A percentile compares a stretch with the other conserved stretches of the same genome.
Evolutionary conservation across 2,329 filamentous ascomycete genomes (phyloP).

Genomic region (Sarocladium strictum): DNA sequence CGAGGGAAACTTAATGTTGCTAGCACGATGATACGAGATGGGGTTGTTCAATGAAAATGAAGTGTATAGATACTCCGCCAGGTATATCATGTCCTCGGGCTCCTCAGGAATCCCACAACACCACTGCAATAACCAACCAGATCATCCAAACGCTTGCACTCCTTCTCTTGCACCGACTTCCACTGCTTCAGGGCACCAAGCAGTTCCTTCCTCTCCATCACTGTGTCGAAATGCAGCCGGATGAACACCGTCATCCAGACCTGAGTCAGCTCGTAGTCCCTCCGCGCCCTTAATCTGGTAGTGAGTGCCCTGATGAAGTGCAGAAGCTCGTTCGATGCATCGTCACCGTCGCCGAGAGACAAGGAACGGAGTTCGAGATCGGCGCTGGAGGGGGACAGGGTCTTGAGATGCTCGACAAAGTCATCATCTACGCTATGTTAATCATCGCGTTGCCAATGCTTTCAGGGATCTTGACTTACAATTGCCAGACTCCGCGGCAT

Average conservation of each 20-base stretch:
- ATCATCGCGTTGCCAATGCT: slow-evolving; percentile 16
- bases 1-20: no score
- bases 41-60: no score
- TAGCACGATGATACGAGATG: no score
- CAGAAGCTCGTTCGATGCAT: slow-evolving; percentile 60
- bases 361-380: slow-evolving; percentile 89
- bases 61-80: no score
- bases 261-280: slow-evolving; percentile 90
- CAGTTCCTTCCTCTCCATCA: slow-evolving; percentile 46
- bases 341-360: slow-evolving; percentile 37
- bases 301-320: slow-evolving; percentile 81
- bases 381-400: slow-evolving; percentile 74
- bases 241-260: slow-evolving; percentile 97
- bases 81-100: slow-evolving; percentile 40
- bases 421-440: slow-evolving; percentile 40
- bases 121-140: slow-evolving; percentile 85
- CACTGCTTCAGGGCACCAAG: slow-evolving; percentile 59
- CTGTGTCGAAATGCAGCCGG: slow-evolving; percentile 62
- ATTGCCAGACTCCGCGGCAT: slow-evolving; percentile 47
- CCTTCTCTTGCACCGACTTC: slow-evolving; percentile 65
- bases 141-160: slow-evolving; percentile 63
- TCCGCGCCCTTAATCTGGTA: slow-evolving; percentile 56
- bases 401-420: slow-evolving; percentile 74
- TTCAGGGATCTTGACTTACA: slow-evolving; percentile 44
- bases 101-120: slow-evolving; percentile 75